Percentiles rank a stretch among this genome's conserved stretches.
Conservation (phyloP, 257 asterid genomes). For the Solanum peruvianum region DNA sequence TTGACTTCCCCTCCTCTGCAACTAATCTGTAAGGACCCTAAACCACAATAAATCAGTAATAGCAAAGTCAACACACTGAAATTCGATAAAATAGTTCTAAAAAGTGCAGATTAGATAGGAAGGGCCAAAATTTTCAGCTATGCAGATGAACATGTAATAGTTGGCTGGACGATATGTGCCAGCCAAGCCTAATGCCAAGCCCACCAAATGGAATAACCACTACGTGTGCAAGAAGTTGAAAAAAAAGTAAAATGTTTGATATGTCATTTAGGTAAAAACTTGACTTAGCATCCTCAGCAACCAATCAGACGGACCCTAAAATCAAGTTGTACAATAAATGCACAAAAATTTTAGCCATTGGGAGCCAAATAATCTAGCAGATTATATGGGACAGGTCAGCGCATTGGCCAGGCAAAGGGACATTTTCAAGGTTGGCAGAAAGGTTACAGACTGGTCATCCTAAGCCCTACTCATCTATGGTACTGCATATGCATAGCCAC, state of each 20-base stretch:
- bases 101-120: not conserved
- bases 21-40: slow-evolving; percentile 98
- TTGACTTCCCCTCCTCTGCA: slow-evolving; percentile 93
- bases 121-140: not conserved
- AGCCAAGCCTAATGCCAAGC: not conserved
- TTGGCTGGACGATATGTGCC: not conserved
- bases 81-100: not conserved
- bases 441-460: not conserved
- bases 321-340: too few relatives aligned
- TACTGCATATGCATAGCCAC: not conserved
- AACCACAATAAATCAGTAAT: slow-evolving; percentile 15
- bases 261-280: not conserved
- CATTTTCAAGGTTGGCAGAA: not conserved
- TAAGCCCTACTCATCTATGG: not conserved
- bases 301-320: not conserved
- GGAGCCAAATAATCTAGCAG: not conserved
- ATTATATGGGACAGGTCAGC: not conserved
- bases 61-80: not conserved
- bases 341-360: not conserved
- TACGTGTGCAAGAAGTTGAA: not conserved
- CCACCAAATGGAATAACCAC: not conserved
- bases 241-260: not conserved
- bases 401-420: not conserved
- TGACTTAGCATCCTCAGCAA: not conserved
- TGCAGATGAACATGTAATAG: not conserved